A percentile compares a stretch with the other conserved stretches of the same genome.
Evolutionary conservation across 108 stramenopile species (phyloP).

Genomic region (Cyclostephanos invisitatus): DNA sequence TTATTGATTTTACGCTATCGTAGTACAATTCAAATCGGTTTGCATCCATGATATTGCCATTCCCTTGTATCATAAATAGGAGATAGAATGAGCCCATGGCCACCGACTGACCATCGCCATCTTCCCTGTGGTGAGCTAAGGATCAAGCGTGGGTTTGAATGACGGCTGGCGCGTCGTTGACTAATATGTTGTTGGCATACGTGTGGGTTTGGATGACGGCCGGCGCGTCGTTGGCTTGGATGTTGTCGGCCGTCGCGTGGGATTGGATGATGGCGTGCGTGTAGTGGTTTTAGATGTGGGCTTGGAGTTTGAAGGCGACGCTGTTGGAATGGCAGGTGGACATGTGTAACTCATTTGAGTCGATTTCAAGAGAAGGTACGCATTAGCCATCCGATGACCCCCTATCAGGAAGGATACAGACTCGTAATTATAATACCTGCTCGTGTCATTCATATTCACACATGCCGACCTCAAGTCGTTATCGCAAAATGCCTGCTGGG

Average conservation of each 20-base stretch:
- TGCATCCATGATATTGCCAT: no score
- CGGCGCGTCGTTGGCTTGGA: no score
- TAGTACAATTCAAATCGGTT: no score
- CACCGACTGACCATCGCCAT: no score
- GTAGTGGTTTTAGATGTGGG: background rate
- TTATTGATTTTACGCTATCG: no score
- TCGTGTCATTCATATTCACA: slow-evolving; percentile 4
- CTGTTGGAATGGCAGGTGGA: background rate
- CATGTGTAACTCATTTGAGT: background rate
- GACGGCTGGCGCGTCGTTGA: background rate
- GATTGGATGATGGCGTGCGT: background rate
- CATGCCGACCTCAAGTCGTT: slow-evolving; percentile 3
- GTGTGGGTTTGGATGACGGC: background rate
- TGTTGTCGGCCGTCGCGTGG: no score
- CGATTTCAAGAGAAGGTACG: background rate
- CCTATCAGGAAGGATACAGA: slow-evolving; percentile 15
- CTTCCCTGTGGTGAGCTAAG: no score
- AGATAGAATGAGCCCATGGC: no score
- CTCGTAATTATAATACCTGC: slow-evolving; percentile 9
- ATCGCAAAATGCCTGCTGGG: slow-evolving; percentile 13
- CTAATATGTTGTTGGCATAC: no score
- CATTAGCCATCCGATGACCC: slow-evolving; percentile 20
- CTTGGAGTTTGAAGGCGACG: background rate
- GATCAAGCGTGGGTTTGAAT: no score
- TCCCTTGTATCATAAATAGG: no score